Base-by-base conservation (phyloP, 2,329 filamentous ascomycete species). In the Pseudogymnoascus sp. region DNA sequence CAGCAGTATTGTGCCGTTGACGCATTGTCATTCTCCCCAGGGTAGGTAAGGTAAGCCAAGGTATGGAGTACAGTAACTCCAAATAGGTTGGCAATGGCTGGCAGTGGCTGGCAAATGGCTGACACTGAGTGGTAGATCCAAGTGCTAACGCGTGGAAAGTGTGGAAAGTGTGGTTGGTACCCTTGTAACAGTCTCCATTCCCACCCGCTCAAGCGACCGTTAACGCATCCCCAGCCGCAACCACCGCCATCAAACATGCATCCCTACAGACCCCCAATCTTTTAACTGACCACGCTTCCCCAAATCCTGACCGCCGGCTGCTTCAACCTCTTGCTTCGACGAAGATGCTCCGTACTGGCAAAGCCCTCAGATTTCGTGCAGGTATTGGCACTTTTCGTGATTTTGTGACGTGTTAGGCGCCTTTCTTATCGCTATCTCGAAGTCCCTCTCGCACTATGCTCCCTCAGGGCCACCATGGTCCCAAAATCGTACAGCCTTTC, bases 361-460 rank as follows among this genome's bases (percentile, higher is more conserved):
- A 33, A 44, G 40, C 37, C 29, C 29, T 53, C 40, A 33, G 29
- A 33, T 69, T 70, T 69, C 71, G 71, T 71, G 70, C 70, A 72
- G 72, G 72, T 65, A 74, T 73, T 68, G 71, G 70, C 68, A 73
- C 71, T 64, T 62, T 66, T 65, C 67, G 69, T 67, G 65, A 67
- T 29, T 64, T 70, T 64, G 69, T 69, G 66, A 56, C 59, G 59
- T 60, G 59, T 40, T 60, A 60, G 19, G 59, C 33, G 35, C 59
- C 35, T 19, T 21, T 81, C 79, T 76, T 79, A 74, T 78, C 79
- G 67, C 78, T 79, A 67, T 74, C 80, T 70, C 76, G 76, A 65
- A 61, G 68, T 65, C 67, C 68, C 38, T 46, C 40, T 44, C 23
- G 42, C 37, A 62, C 60, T 62, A 44, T 46, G 60, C 37, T 44